Conservation (phyloP, 352 stramenopile genomes). For the Phytopythium oedochilum region DNA sequence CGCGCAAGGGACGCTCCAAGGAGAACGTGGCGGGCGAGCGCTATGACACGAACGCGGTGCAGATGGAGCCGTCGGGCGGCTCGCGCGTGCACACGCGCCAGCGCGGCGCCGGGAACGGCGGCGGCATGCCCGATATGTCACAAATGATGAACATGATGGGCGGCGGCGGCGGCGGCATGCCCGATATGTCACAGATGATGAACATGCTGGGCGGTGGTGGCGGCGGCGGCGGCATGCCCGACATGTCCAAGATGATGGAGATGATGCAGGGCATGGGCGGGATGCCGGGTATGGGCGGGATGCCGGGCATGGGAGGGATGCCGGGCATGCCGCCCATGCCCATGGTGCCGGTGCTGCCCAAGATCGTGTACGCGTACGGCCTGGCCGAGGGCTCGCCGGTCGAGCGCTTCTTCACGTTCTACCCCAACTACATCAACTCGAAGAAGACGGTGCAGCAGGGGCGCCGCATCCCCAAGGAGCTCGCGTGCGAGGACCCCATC, state of each 20-base stretch:
- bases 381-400: slow-evolving; percentile 50
- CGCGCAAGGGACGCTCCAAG: slow-evolving; percentile 64
- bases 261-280: slow-evolving; percentile 29
- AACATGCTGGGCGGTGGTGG: slow-evolving; percentile 41
- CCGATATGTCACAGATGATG: slow-evolving; percentile 52
- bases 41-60: slow-evolving; percentile 80
- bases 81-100: slow-evolving; percentile 15
- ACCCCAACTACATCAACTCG: slow-evolving; percentile 84
- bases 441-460: slow-evolving; percentile 81
- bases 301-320: slow-evolving; percentile 47
- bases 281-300: slow-evolving; percentile 21
- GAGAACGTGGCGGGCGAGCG: slow-evolving; percentile 76
- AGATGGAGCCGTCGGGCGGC: slow-evolving; percentile 16
- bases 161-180: slow-evolving; percentile 40
- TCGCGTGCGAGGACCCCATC: slow-evolving; percentile 62
- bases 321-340: slow-evolving; percentile 37
- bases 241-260: slow-evolving; percentile 17
- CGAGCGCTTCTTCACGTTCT: slow-evolving; percentile 70
- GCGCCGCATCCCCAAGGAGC: slow-evolving; percentile 61
- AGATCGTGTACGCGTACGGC: slow-evolving; percentile 66
- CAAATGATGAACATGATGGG: slow-evolving; percentile 42
- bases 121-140: slow-evolving; percentile 31
- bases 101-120: slow-evolving; percentile 21
- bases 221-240: slow-evolving; percentile 43
- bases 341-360: slow-evolving; percentile 52